phyloP scores from a whole-genome alignment of 2,329 filamentous ascomycete genomes.

The Waltergamsia citrina region DNA sequence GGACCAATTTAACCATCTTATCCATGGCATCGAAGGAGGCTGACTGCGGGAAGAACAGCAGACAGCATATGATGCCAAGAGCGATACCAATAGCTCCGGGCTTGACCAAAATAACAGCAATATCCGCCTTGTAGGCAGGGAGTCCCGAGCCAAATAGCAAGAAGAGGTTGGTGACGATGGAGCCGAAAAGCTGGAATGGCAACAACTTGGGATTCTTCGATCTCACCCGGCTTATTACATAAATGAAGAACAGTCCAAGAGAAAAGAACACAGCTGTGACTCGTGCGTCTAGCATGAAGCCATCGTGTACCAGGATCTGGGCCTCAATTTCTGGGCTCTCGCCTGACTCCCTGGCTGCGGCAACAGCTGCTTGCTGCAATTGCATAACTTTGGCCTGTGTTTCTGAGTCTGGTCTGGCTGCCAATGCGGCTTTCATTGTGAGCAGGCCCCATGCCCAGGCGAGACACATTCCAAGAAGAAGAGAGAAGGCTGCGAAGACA shows the following conservation, averaged over 20 bases:
- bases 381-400: slow-evolving; percentile 21
- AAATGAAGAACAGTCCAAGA: slow-evolving; percentile 33
- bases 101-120: slow-evolving; percentile 29
- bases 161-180: slow-evolving; percentile 34
- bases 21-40: slow-evolving; percentile 32
- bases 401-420: slow-evolving; percentile 26
- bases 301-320: slow-evolving; percentile 27
- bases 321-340: slow-evolving; percentile 13
- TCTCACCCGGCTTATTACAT: slow-evolving; percentile 30
- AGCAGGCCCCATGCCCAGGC: slow-evolving; percentile 41
- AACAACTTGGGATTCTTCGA: slow-evolving; percentile 33
- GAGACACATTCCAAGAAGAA: slow-evolving; percentile 34
- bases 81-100: slow-evolving; percentile 35
- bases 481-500: slow-evolving; percentile 27
- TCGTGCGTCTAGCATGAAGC: slow-evolving; percentile 36
- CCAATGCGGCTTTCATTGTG: slow-evolving; percentile 35
- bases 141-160: slow-evolving; percentile 31
- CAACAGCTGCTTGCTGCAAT: slow-evolving; percentile 24
- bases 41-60: slow-evolving; percentile 39
- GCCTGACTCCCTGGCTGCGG: slow-evolving; percentile 16
- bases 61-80: slow-evolving; percentile 29
- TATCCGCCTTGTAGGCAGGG: slow-evolving; percentile 25
- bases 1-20: slow-evolving; percentile 18
- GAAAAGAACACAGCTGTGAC: slow-evolving; percentile 26
- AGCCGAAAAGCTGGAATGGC: slow-evolving; percentile 33